Base-by-base conservation (phyloP, 2,329 filamentous ascomycete species). In the Cladosporium sp. region DNA sequence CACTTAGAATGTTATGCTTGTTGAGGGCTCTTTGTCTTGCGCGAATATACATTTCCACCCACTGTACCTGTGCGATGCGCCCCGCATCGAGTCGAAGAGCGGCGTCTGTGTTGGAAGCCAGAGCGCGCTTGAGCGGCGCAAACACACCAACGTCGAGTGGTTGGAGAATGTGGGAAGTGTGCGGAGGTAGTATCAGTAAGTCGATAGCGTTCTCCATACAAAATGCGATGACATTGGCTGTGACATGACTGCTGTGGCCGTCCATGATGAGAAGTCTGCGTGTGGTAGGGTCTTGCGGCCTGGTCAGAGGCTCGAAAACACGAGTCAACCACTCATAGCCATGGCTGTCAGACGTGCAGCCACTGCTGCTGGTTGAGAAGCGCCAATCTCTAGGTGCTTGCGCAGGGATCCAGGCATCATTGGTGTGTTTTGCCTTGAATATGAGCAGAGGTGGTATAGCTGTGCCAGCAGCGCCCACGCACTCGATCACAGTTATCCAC, bases 401-500 rank as follows among this genome's bases (percentile, higher is more conserved):
- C n/a, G 39, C 19, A 24, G 48, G 41, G 29, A 51, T 38, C 40
- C 40, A 45, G n/a, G 7, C 29, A 20, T 11, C 30, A 32, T 51
- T 44, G 12, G 40, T 45, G 41, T 51, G 40, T 17, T 51, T 51
- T 2, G 32, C 48, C 40, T 51, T 51, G 40, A 51, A 51, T 17
- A 51, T 55, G 6, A 55, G 20, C 13, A 55, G 37, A 13, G 44
- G 50, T 12, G 50, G 44, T 6, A 55, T 18, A 24, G 53, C 45
- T 20, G 27, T 29, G 11, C 45, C 40, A 15, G 45, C 37, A 19
- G 47, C 47, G 30, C 51, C 51, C 2, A 54, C 17, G 19, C 37
- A 56, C 15, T 56, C 51, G 11, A 56, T 56, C 42, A 43, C 51
- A 29, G 47, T 49, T 34, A 56, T 43, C 47, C 39, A 54, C 52